phyloP scores from a whole-genome alignment of 345 rosid species.

The Pistacia vera region DNA sequence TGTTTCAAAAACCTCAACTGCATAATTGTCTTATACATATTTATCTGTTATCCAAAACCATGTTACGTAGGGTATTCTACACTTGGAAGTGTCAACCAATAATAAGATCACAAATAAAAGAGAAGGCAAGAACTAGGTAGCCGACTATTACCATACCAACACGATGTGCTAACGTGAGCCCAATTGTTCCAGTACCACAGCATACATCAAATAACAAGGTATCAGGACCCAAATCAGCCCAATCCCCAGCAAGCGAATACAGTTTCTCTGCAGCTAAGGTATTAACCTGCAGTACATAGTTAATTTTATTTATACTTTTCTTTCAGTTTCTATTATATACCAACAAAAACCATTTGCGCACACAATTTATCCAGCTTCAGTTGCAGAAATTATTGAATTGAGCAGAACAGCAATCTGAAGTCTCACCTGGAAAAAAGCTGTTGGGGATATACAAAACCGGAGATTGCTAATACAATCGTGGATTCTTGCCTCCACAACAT shows the following conservation, averaged over 20 bases:
- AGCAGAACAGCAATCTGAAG: slow-evolving; percentile 12
- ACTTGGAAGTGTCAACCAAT: neutral
- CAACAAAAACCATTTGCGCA: neutral
- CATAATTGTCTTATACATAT: neutral
- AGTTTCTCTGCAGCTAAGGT: slow-evolving; percentile 95
- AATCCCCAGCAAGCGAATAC: slow-evolving; percentile 93
- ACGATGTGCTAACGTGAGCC: slow-evolving; percentile 85
- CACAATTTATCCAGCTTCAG: slow-evolving; percentile 17
- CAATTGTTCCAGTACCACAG: slow-evolving; percentile 98
- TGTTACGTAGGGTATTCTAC: neutral
- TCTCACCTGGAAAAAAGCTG: slow-evolving; percentile 91
- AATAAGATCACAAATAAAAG: neutral
- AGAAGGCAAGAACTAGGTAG: slow-evolving; percentile 22
- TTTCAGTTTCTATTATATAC: neutral
- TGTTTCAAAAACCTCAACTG: neutral
- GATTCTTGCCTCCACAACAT: slow-evolving; percentile 68
- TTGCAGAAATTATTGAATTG: neutral
- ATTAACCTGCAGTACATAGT: slow-evolving; percentile 60
- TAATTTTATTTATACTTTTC: neutral
- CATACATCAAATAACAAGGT: slow-evolving; percentile 90
- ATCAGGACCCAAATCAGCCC: slow-evolving; percentile 90
- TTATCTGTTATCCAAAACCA: neutral
- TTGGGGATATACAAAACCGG: slow-evolving; percentile 83
- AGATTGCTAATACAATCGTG: slow-evolving; percentile 82
- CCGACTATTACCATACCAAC: slow-evolving; percentile 84